Evolutionary conservation across 75 land plant genomes (phyloP), one percentile per base, ranked within the genome.

Genomic region (Adiantum capillusveneris): DNA sequence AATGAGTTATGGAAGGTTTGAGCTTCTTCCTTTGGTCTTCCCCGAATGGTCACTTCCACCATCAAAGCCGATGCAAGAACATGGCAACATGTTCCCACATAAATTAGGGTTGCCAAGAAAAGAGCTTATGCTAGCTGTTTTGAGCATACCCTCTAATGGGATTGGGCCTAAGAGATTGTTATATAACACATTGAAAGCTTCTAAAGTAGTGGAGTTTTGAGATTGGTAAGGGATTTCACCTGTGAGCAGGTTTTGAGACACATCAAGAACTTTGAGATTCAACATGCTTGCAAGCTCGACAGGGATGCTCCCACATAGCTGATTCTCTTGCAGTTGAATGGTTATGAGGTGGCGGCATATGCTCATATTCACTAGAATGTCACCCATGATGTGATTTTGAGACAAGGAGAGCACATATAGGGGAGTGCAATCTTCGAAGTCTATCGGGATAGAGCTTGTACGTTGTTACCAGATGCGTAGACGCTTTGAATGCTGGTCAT

Each of bases 81-180:
- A 65, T 0, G 42, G 18, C 21, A 88, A 31, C 2, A 64, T 39
- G 0, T 60, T 78, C 11, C 98, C 98, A 42, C 98, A 94, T 25
- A 94, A 80, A 2, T 68, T 83, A 0, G 71, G 72, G 65, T 94
- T 92, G 26, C 97, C 97, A 20, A 39, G 62, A 44, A 92, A 85
- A 12, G 34, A 51, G 18, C 24, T 41, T 0, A 74, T 63, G 21
- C 25, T 34, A 9, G 55, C 41, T 25, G 81, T 76, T 56, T 71
- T 58, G 29, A 85, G 63, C 64, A 85, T 60, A 44, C 88, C 88
- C 19, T 81, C 76, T 0, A 18, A 12, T 11, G 96, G 96, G 12
- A 90, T 75, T 0, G 69, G 72, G 1, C 96, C 96, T 6, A 79
- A 67, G 17, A 90, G 75, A 46, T 63, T 51, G 71, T 90, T 90